Evolutionary conservation across 1,284 basidiomycete species (phyloP).

Genomic region (Hymenochaete sp.): DNA sequence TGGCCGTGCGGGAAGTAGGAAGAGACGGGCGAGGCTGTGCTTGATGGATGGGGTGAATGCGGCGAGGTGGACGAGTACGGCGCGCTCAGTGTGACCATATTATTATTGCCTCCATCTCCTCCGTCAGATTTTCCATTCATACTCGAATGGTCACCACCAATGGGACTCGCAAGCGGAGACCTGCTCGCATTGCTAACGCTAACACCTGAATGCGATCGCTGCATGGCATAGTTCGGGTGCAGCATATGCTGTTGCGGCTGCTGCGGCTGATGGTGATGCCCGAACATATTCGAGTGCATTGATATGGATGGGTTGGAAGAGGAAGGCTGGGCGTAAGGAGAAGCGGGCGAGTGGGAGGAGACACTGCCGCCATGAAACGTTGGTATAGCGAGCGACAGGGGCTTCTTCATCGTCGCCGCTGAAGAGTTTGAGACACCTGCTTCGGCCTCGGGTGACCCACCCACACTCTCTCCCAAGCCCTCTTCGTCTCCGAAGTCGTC

Average conservation of each 20-base stretch:
- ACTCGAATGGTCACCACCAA: slow-evolving; percentile 8
- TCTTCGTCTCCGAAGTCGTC: not conserved
- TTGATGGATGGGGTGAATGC: slow-evolving; percentile 12
- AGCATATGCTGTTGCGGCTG: slow-evolving; percentile 21
- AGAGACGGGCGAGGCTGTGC: not conserved
- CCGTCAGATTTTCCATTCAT: slow-evolving; percentile 9
- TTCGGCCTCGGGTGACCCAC: not conserved
- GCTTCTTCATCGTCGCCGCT: slow-evolving; percentile 3
- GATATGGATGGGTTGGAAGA: no score
- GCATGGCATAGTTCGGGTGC: slow-evolving; percentile 15
- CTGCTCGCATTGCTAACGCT: no score
- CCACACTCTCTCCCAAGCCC: not conserved
- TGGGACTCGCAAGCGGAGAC: slow-evolving; percentile 8
- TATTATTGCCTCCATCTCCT: no score
- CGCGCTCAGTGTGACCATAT: slow-evolving; percentile 15
- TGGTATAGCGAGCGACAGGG: no score
- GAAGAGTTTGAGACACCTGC: no score
- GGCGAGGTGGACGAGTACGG: slow-evolving; percentile 11
- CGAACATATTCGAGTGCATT: slow-evolving; percentile 18
- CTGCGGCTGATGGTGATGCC: slow-evolving; percentile 20
- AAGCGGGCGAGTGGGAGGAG: no score
- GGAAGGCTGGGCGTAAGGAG: slow-evolving; percentile 22
- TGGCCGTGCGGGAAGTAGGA: not conserved
- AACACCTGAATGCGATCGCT: slow-evolving; percentile 1
- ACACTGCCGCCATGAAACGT: no score